Evolutionary conservation across 2,329 filamentous ascomycete genomes (phyloP).

Genomic region (Colletotrichum sp.): DNA sequence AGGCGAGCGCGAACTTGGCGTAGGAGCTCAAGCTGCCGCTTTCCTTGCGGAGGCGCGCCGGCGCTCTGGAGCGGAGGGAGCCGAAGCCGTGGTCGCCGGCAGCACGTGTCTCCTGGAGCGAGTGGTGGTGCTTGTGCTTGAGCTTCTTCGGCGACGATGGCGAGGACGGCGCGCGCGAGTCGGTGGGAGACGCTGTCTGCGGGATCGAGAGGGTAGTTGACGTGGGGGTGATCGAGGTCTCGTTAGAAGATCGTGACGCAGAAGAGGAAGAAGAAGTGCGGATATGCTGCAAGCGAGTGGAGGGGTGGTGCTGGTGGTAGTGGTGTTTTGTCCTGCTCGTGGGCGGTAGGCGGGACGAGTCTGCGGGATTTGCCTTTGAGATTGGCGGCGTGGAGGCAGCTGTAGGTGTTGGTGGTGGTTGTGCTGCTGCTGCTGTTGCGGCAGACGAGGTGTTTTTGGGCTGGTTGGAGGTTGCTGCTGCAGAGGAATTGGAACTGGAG

Average conservation of each 20-base stretch:
- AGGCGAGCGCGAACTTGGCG: constrained; percentile 2
- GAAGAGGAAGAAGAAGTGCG: constrained; percentile 36
- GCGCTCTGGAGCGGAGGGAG: neutral
- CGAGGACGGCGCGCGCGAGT: constrained; percentile 21
- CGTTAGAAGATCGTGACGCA: constrained; percentile 26
- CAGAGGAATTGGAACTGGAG: neutral
- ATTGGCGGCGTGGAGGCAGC: neutral
- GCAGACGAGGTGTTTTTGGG: neutral
- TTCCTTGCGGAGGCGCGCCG: constrained; percentile 13
- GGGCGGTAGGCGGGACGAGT: neutral
- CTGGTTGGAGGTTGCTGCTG: neutral
- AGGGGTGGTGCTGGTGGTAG: neutral
- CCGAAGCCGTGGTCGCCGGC: neutral
- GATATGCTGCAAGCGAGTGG: constrained; percentile 29
- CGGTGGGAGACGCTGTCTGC: constrained; percentile 9
- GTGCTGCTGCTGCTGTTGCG: constrained; percentile 23
- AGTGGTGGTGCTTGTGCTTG: constrained; percentile 15
- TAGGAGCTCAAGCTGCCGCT: constrained; percentile 11
- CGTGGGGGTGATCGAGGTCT: constrained; percentile 16
- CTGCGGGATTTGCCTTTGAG: constrained; percentile 3
- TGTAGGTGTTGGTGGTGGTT: constrained; percentile 30
- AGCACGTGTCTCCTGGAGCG: constrained; percentile 1
- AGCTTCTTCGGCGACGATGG: constrained; percentile 16
- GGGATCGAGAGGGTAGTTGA: constrained; percentile 16
- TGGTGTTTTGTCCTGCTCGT: neutral